Percentiles rank a stretch among this genome's conserved stretches.
Evolutionary conservation across 2,329 filamentous ascomycete species (phyloP).

Genomic region (Fusarium pininemorale): DNA sequence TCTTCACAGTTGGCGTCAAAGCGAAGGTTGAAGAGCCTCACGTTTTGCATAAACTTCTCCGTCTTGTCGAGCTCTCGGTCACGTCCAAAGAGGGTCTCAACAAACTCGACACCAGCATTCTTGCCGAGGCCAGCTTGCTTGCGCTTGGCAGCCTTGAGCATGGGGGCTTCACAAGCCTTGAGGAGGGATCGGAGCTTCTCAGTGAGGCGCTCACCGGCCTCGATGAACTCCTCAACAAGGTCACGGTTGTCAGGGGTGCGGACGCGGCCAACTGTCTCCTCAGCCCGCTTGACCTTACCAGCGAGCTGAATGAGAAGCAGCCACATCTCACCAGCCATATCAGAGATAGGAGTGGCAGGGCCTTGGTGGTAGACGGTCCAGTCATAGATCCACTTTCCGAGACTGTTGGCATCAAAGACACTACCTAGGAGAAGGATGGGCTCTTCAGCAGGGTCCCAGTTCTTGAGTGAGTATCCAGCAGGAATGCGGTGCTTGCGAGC

Average conservation of each 20-base stretch:
- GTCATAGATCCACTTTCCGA: conserved; percentile 99
- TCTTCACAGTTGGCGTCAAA: conserved; percentile 97
- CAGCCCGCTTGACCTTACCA: conserved; percentile 91
- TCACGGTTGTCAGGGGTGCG: conserved; percentile 78
- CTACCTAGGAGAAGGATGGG: conserved; percentile 94
- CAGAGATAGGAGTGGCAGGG: conserved; percentile 81
- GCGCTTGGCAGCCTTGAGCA: conserved; percentile 90
- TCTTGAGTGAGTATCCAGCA: conserved; percentile 91
- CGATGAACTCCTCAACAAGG: conserved; percentile 89
- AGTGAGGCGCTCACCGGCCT: conserved; percentile 86
- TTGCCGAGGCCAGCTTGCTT: conserved; percentile 77
- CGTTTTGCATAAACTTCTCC: conserved; percentile 89
- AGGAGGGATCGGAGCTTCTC: conserved; percentile 85
- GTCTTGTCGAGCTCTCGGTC: conserved; percentile 90
- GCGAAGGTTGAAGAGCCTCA: conserved; percentile 88
- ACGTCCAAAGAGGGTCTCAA: conserved; percentile 92
- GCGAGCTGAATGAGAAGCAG: conserved; percentile 91
- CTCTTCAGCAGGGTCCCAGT: conserved; percentile 95
- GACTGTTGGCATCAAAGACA: conserved; percentile 95
- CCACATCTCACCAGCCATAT: conserved; percentile 95
- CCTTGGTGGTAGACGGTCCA: conserved; percentile 96
- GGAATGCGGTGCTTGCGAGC: conserved; percentile 78
- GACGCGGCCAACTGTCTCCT: conserved; percentile 79
- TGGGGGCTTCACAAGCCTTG: conserved; percentile 91
- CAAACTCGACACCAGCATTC: conserved; percentile 93